Percentiles rank a stretch among this genome's conserved stretches.
Evolutionary conservation across 1,284 basidiomycete genomes (phyloP).

Genomic region (Kwoniella shivajii): DNA sequence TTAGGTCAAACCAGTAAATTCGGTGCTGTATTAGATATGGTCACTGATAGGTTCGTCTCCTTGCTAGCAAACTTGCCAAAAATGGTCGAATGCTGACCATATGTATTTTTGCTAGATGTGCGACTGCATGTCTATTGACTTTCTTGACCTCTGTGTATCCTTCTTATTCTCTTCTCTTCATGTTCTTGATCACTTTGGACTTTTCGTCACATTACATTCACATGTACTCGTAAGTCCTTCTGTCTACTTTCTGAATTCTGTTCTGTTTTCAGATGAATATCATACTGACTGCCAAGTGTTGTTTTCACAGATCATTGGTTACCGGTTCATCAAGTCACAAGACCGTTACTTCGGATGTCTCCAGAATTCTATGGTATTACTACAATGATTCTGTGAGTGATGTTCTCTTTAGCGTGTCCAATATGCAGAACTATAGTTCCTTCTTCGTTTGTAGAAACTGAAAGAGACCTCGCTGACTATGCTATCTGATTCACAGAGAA

Average conservation of each 20-base stretch:
- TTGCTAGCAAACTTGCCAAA: neutral
- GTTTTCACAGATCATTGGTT: conserved; percentile 64
- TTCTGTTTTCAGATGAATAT: neutral
- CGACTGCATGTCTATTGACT: conserved; percentile 91
- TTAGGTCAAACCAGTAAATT: conserved; percentile 92
- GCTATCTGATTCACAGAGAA: conserved; percentile 59
- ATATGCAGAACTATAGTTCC: neutral
- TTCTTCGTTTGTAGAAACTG: too few relatives aligned
- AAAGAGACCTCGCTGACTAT: too few relatives aligned
- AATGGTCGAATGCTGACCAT: neutral
- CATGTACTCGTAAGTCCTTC: conserved; percentile 85
- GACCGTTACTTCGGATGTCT: conserved; percentile 84
- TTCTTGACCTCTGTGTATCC: conserved; percentile 92
- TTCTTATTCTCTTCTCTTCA: conserved; percentile 78
- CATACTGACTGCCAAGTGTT: too few relatives aligned
- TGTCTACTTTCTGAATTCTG: neutral
- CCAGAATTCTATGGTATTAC: conserved; percentile 87
- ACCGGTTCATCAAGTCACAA: conserved; percentile 95
- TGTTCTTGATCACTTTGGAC: conserved; percentile 94
- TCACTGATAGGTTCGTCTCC: conserved; percentile 86
- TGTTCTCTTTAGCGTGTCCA: neutral
- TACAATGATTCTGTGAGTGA: conserved; percentile 84
- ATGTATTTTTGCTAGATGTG: conserved; percentile 65
- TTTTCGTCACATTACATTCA: conserved; percentile 99
- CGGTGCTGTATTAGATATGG: conserved; percentile 98